These are phyloP conservation scores for Acer yangbiense DNA, from an alignment of 345 rosid genomes.

Conservation along the genomic window DNA sequence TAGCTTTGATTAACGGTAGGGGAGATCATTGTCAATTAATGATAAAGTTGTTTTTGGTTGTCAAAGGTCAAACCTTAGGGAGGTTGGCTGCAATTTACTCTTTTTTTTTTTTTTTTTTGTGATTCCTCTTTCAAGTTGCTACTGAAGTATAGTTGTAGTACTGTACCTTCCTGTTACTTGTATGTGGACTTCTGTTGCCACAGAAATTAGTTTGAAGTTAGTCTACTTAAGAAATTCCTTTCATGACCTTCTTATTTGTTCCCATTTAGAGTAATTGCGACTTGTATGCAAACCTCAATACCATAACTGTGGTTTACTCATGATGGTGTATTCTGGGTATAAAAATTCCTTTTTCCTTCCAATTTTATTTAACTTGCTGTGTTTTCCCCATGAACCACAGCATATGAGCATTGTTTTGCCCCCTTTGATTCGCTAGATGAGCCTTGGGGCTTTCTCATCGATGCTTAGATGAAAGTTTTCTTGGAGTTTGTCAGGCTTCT, in stretches of 20 bases:
- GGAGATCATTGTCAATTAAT: too few species aligned
- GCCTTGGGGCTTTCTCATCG: slow-evolving; percentile 10
- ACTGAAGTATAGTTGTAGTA: not conserved
- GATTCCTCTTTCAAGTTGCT: not conserved
- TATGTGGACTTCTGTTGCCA: not conserved
- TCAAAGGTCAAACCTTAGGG: too few species aligned
- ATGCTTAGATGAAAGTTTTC: slow-evolving; percentile 23
- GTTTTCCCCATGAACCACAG: not conserved
- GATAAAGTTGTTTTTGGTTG: too few species aligned
- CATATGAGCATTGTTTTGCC: slow-evolving; percentile 10
- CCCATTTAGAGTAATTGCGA: not conserved
- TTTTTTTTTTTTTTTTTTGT: too few species aligned
- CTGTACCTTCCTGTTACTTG: not conserved
- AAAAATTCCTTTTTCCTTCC: not conserved
- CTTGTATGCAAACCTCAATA: not conserved
- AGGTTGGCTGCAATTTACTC: too few species aligned
- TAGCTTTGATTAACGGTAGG: too few species aligned
- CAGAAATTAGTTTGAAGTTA: not conserved
- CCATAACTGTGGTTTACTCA: not conserved
- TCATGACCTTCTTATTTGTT: not conserved
- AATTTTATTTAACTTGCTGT: not conserved
- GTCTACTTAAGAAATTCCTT: not conserved
- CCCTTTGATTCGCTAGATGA: not conserved
- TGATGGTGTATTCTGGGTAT: not conserved
- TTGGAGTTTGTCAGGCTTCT: slow-evolving; percentile 46